Base-by-base conservation (phyloP, 1,139 yeast genomes). In the Petasospora fabianii region DNA sequence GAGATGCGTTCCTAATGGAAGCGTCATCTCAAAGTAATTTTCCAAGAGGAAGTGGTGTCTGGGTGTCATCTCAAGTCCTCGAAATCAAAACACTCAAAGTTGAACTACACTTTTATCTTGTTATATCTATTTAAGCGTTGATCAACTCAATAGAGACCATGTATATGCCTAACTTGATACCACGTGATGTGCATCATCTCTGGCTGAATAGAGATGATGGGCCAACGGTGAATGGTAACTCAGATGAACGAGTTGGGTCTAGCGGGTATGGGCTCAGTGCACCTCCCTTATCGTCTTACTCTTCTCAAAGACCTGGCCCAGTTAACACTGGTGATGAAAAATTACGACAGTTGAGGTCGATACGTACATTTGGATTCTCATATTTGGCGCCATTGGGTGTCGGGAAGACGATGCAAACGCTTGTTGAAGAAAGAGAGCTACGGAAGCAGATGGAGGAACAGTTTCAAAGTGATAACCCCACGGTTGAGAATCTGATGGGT, bases 311-410 rank as follows among this genome's bases (percentile, higher is more conserved):
- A 35, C 75, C 78, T 2, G 81, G 81, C 0, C 71, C 77, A 1
- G 26, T 38, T 13, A 6, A 32, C 16, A 45, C 38, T 12, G 41
- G 53, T 0, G 75, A 68, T 40, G 52, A 62, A 34, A 65, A 68
- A 41, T 53, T 70, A 19, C 67, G 68, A 15, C 68, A 66, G 36
- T 55, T 77, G 41, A 67, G 64, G 30, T 61, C 60, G 9, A 64
- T 77, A 17, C 61, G 73, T 24, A 66, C 62, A 19, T 62, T 68
- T 30, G 86, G 86, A 0, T 73, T 71, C 51, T 51, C 63, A 9
- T 64, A 69, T 24, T 54, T 80, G 27, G 62, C 69, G 21, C 85
- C 85, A 0, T 61, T 76, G 24, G 86, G 85, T 0, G 51, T 79
- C 6, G 69, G 69, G 15, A 71, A 68, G 49, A 78, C 84, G 4